A percentile compares a stretch with the other conserved stretches of the same genome.
Evolutionary conservation across 768 basidiomycete species (phyloP).

Genomic region (Candolleomyces aberdarensis): DNA sequence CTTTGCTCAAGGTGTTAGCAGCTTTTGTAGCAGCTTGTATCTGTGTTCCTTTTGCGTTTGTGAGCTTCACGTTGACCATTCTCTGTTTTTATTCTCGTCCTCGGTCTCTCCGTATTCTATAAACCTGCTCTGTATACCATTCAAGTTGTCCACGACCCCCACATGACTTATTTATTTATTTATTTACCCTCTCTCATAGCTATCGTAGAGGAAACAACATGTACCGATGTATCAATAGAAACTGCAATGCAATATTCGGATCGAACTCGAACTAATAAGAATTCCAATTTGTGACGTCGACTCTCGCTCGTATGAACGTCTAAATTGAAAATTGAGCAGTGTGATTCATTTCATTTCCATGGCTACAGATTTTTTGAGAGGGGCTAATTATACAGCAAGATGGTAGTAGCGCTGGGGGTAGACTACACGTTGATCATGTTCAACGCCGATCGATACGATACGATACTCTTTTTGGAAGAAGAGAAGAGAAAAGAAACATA

Average conservation of each 20-base stretch:
- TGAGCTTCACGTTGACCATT: constrained; percentile 34
- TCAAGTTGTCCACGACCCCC: not conserved
- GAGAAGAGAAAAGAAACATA: too few species aligned
- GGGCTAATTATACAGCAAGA: not conserved
- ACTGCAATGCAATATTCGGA: too few species aligned
- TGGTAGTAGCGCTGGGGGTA: too few species aligned
- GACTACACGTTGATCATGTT: too few species aligned
- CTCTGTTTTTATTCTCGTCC: constrained; percentile 40
- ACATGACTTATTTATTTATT: too few species aligned
- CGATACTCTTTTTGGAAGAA: too few species aligned
- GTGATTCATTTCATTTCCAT: not conserved
- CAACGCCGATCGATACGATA: too few species aligned
- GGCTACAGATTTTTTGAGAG: not conserved
- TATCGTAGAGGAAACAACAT: too few species aligned
- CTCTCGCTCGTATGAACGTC: too few species aligned
- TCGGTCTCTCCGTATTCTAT: constrained; percentile 32
- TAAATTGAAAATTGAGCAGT: not conserved
- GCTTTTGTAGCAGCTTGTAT: constrained; percentile 26
- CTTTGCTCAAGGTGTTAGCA: constrained; percentile 17
- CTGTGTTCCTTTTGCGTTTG: constrained; percentile 31
- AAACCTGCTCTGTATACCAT: constrained; percentile 9
- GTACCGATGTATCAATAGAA: too few species aligned
- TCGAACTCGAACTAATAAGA: too few species aligned
- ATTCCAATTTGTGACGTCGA: too few species aligned
- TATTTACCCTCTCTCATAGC: not conserved